Evolutionary conservation across 495 filamentous ascomycete species (phyloP), one percentile per base, ranked within the genome.

Genomic region (Talaromyces ruber): DNA sequence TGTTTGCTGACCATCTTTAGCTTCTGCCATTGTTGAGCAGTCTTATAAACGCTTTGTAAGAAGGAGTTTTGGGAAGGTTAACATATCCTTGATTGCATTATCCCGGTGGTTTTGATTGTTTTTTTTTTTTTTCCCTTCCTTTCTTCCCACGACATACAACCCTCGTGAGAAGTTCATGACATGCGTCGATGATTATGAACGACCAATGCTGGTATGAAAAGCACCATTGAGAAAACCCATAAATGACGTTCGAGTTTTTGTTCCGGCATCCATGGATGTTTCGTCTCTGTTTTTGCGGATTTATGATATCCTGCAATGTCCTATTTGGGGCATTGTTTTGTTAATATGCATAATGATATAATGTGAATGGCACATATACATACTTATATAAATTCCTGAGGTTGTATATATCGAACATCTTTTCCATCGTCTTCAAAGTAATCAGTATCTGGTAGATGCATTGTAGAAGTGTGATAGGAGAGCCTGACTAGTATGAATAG

Each of bases 21-120:
- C 73, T 50, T 71, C 68, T 43, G 63, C 68, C 22, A 61, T 71
- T 43, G 66, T 70, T 57, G 68, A 72, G 56, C 63, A 26, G 14
- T 16, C 57, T 59, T 11, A 59, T 59, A 43, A 45, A 59, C 26
- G 32, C 57, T 59, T 47, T 59, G 32, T 59, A 29, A 47, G 32
- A 58, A 25, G 57, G 32, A 43, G 57, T 59, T n/a, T 59, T 47
- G 26, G 54, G 54, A 54, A 18, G 26, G 54, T 18, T 30, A 34
- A 57, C 16, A 21, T 34, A 57, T 34, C 26, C 54, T 26, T 34
- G 29, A 30, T 57, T 57, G 54, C 54, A 57, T 57, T 18, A 22
- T 57, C 29, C 22, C 51, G 51, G 51, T 26, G 51, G 54, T 34
- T 57, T 22, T 30, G 18, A 7, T 16, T 30, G 14, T 22, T 3